phyloP scores from a whole-genome alignment of 148 eudicot species.

The Dianthus caryophyllus region DNA sequence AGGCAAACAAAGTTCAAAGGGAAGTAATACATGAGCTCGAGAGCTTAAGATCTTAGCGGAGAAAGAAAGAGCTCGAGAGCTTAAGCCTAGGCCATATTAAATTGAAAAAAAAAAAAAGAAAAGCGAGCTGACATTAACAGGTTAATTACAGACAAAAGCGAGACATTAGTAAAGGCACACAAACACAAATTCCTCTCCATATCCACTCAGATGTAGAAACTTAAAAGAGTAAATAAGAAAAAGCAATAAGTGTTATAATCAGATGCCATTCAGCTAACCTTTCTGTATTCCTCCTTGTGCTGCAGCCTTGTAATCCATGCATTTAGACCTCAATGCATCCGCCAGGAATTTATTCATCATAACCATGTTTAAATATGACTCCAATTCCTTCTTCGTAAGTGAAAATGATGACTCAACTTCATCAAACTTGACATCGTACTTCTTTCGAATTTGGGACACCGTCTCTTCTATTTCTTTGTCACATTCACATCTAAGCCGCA shows the following conservation, averaged over 20 bases:
- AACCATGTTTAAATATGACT: slow-evolving; percentile 41
- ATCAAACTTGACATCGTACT: slow-evolving; percentile 48
- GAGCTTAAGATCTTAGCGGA: neutral
- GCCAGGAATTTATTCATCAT: slow-evolving; percentile 66
- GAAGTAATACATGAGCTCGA: neutral
- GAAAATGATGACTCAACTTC: slow-evolving; percentile 51
- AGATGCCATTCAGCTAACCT: slow-evolving; percentile 32
- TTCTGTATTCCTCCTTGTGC: slow-evolving; percentile 38
- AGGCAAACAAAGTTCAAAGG: neutral
- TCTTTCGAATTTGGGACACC: slow-evolving; percentile 46
- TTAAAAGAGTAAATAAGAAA: neutral
- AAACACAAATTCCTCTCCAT: neutral
- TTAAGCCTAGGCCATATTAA: neutral
- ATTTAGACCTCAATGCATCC: slow-evolving; percentile 60
- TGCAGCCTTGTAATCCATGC: slow-evolving; percentile 41
- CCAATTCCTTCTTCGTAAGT: slow-evolving; percentile 54
- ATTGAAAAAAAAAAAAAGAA: too few relatives aligned
- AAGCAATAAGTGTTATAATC: neutral
- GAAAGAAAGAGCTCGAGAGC: neutral
- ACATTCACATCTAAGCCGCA: slow-evolving; percentile 45
- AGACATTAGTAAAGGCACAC: neutral
- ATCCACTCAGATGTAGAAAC: neutral
- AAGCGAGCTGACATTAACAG: neutral
- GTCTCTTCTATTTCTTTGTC: slow-evolving; percentile 64
- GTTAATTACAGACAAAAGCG: neutral